Conservation (phyloP, 495 filamentous ascomycete species). For the Podospora bellae-mahoneyi region DNA sequence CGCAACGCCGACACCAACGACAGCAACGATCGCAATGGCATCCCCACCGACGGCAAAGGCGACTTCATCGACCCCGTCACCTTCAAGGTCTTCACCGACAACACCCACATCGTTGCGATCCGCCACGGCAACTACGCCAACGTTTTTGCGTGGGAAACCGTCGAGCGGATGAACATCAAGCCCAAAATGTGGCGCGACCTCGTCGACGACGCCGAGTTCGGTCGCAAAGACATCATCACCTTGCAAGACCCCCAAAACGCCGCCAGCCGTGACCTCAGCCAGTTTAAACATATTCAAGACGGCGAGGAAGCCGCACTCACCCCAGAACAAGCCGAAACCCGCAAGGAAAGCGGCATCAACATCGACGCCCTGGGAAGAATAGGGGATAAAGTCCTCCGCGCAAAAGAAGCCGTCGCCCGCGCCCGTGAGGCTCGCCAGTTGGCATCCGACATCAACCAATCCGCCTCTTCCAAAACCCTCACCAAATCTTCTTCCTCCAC, state of each 20-base stretch:
- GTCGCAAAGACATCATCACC: conserved; percentile 89
- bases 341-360: conserved; percentile 65
- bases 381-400: conserved; percentile 82
- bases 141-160: conserved; percentile 93
- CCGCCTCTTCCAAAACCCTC: conserved; percentile 35
- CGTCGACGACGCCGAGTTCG: conserved; percentile 82
- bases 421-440: conserved; percentile 55
- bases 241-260: conserved; percentile 95
- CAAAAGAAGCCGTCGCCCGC: conserved; percentile 85
- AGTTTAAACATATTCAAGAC: conserved; percentile 87
- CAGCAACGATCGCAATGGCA: conserved; percentile 35
- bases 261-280: conserved; percentile 73
- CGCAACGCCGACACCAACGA: conserved; percentile 74
- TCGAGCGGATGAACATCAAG: conserved; percentile 94
- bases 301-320: conserved; percentile 67
- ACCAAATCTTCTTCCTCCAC: conserved; percentile 21
- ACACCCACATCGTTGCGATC: conserved; percentile 92
- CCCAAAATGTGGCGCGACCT: conserved; percentile 95
- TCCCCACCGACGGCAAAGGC: conserved; percentile 49
- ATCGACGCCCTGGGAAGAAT: conserved; percentile 68
- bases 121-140: conserved; percentile 75
- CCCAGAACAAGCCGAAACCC: conserved; percentile 46
- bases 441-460: conserved; percentile 49
- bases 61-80: conserved; percentile 96
- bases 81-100: conserved; percentile 95